These are phyloP conservation scores for Papiliotrema nemorosa DNA, from an alignment of 1,284 basidiomycete species.

Conservation along the genomic window DNA sequence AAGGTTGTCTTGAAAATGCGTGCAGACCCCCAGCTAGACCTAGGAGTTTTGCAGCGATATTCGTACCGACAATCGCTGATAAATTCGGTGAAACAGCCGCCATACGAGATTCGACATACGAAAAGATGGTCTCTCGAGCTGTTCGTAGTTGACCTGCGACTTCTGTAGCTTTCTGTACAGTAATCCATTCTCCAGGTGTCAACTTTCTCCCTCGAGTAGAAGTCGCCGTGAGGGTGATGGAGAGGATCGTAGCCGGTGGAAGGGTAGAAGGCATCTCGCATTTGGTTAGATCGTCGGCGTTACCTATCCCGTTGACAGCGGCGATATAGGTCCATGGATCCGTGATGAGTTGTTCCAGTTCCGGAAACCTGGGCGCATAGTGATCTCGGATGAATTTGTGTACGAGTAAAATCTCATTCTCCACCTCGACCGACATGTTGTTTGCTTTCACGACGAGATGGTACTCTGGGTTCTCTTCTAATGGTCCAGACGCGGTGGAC, in stretches of 20 bases:
- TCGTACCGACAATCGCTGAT: constrained; percentile 95
- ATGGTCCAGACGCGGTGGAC: constrained; percentile 61
- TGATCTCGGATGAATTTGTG: constrained; percentile 99
- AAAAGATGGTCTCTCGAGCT: constrained; percentile 90
- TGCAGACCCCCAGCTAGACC: constrained; percentile 93
- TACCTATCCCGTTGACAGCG: constrained; percentile 82
- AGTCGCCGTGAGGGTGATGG: constrained; percentile 92
- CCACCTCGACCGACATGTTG: constrained; percentile 96
- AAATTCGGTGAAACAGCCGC: constrained; percentile 96
- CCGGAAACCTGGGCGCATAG: constrained; percentile 92
- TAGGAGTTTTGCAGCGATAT: constrained; percentile 94
- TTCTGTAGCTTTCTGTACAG: constrained; percentile 79
- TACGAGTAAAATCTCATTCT: constrained; percentile 95
- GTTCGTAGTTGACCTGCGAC: constrained; percentile 83
- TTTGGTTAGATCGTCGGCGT: constrained; percentile 79
- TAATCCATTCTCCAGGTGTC: constrained; percentile 66
- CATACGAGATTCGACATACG: constrained; percentile 99
- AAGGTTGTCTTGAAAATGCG: constrained; percentile 88
- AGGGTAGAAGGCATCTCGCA: constrained; percentile 74
- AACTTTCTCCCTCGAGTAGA: constrained; percentile 78
- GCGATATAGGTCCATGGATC: constrained; percentile 91
- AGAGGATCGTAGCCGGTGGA: constrained; percentile 90
- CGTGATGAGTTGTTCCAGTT: constrained; percentile 89
- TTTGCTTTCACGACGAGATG: constrained; percentile 94
- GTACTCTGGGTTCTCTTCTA: constrained; percentile 94